Evolutionary conservation across 2,329 filamentous ascomycete species (phyloP), one percentile per base, ranked within the genome.

Genomic region (Fusarium sp.): DNA sequence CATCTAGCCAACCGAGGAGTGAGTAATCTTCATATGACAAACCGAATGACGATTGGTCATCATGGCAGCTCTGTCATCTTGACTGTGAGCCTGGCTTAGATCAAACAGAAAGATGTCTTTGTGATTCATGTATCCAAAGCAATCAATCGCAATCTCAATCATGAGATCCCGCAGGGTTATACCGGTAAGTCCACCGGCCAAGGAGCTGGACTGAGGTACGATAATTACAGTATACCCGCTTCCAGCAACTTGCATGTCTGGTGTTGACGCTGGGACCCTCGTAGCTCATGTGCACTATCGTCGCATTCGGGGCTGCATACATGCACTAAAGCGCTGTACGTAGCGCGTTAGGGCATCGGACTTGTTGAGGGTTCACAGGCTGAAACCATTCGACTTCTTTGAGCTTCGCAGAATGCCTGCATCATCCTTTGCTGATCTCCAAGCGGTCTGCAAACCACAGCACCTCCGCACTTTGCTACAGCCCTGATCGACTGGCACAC

Each of bases 191-290:
- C 49, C 57, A 65, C 21, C 43, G 40, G 52, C 49, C 42, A 36
- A 58, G 52, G 51, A 34, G 42, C 46, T 52, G 45, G 22, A 33
- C 43, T 67, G 38, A 40, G 38, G 22, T 14, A 15, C 40, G 17
- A 36, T 36, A 36, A 36, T 43, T 33, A 38, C 21, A 46, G 19
- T 33, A 67, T 55, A 58, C 21, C 69, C 59, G 39, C 49, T 70
- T 73, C 62, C 34, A 73, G 70, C 62, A 73, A 47, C 70, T 61
- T 62, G 68, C 68, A 73, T 63, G 49, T 45, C 42, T 55, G 50
- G 55, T 47, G 45, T 67, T 39, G 40, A 61, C 59, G 57, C 57
- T 63, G 57, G 71, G 56, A 26, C 68, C 62, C 47, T 57, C 57
- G 54, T 59, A 43, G 34, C 44, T 53, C 58, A 34, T 22, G 52